Evolutionary conservation across 2,329 filamentous ascomycete species (phyloP).

Genomic region (Clonostachys solani): DNA sequence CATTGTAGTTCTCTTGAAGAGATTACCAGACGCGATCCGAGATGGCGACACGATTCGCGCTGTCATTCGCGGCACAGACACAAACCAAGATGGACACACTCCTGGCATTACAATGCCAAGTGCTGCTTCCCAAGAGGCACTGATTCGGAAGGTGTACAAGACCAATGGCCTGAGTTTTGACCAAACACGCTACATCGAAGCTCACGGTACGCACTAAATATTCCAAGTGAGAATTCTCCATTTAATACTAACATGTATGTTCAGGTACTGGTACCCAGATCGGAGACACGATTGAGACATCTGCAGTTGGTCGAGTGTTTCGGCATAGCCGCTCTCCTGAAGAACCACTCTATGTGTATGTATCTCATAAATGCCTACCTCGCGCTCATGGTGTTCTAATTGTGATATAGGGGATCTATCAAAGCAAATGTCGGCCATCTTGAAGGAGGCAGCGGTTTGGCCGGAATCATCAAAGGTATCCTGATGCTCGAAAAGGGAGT

Average conservation of each 20-base stretch:
- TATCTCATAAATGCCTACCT: background rate
- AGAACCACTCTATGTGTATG: background rate
- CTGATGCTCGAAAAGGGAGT: conserved; percentile 7
- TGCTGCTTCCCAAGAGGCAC: conserved; percentile 18
- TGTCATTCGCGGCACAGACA: background rate
- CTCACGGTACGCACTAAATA: conserved; percentile 38
- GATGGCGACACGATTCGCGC: conserved; percentile 16
- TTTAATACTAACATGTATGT: background rate
- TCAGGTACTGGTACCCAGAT: conserved; percentile 43
- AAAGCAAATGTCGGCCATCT: conserved; percentile 13
- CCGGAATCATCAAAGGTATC: conserved; percentile 10
- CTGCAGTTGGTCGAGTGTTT: conserved; percentile 19
- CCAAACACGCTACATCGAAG: conserved; percentile 36
- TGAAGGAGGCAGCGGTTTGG: conserved; percentile 10
- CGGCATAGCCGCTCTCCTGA: conserved; percentile 1
- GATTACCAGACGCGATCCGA: conserved; percentile 28
- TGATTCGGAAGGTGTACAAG: conserved; percentile 33
- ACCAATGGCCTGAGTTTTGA: conserved; percentile 24
- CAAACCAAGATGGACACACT: conserved; percentile 6
- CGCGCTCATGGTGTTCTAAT: background rate
- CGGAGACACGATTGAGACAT: conserved; percentile 33
- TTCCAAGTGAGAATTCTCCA: conserved; percentile 6
- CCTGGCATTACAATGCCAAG: conserved; percentile 35
- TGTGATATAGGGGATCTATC: conserved; percentile 5
- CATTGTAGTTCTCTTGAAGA: conserved; percentile 26